A percentile compares a stretch with the other conserved stretches of the same genome.
Conservation (phyloP, 202 grass and related monocot species). For the Miscanthus sacchariflorus region DNA sequence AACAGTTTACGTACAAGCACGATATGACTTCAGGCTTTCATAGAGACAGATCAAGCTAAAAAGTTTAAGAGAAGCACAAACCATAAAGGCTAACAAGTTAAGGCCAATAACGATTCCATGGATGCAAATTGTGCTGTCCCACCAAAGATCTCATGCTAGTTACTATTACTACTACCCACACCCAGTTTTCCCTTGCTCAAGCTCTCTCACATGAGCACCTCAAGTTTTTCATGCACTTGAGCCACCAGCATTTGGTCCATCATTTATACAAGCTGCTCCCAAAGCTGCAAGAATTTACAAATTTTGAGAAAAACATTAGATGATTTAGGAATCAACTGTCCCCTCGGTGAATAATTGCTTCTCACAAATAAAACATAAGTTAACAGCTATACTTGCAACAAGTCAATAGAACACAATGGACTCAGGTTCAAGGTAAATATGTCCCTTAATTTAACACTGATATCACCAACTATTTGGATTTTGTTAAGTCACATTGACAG, state of each 20-base stretch:
- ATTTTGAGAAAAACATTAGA: background rate
- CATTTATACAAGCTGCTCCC: background rate
- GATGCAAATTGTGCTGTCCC: background rate
- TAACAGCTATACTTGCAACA: background rate
- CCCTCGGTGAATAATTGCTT: background rate
- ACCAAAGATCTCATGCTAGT: background rate
- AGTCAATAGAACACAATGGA: background rate
- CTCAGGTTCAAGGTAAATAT: background rate
- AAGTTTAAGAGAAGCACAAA: background rate
- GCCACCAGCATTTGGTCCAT: background rate
- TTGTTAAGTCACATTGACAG: background rate
- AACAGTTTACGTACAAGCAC: background rate
- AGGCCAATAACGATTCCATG: background rate
- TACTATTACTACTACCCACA: background rate
- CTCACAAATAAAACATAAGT: background rate
- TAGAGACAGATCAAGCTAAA: background rate
- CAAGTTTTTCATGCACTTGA: background rate
- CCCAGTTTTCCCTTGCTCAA: background rate
- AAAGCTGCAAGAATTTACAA: background rate
- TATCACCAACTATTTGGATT: background rate
- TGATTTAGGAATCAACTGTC: background rate
- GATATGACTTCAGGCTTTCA: background rate
- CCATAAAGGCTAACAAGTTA: background rate
- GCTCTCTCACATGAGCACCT: background rate
- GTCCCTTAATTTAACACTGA: background rate